Conservation (phyloP, 2,329 filamentous ascomycete species). For the Hysterium pulicare region DNA sequence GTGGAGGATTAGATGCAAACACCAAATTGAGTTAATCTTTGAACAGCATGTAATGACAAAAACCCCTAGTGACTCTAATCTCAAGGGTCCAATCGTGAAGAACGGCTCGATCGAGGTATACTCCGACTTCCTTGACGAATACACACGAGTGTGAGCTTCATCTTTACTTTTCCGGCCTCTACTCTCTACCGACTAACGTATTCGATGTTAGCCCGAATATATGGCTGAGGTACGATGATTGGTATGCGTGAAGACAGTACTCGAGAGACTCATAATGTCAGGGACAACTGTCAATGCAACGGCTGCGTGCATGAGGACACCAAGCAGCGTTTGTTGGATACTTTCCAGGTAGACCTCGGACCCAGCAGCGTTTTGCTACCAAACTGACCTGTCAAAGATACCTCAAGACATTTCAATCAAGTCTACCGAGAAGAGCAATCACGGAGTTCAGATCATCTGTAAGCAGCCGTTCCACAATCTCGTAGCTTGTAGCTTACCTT, state of each 20-base stretch:
- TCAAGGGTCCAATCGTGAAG: background rate
- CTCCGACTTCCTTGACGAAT: background rate
- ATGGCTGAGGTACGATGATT: conserved; percentile 27
- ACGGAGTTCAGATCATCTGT: conserved; percentile 24
- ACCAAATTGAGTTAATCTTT: too few relatives aligned
- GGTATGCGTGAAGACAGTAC: too few relatives aligned
- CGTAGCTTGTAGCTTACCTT: background rate
- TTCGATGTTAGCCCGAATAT: conserved; percentile 1
- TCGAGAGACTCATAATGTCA: conserved; percentile 26
- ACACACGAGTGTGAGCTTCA: background rate
- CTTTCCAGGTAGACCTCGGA: conserved; percentile 54
- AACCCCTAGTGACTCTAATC: background rate
- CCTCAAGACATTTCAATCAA: conserved; percentile 25
- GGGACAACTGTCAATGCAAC: conserved; percentile 70
- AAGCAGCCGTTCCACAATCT: conserved; percentile 9
- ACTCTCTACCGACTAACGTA: background rate
- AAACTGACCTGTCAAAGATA: conserved; percentile 17
- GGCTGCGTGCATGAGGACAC: conserved; percentile 68
- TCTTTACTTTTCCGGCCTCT: background rate
- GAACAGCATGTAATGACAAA: conserved; percentile 1
- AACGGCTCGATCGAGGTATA: background rate
- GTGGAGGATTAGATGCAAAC: too few relatives aligned
- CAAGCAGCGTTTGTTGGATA: conserved; percentile 65
- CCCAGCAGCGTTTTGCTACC: background rate
- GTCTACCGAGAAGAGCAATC: conserved; percentile 6